phyloP scores from a whole-genome alignment of 352 stramenopile genomes.

The Blastocystis sp. region DNA sequence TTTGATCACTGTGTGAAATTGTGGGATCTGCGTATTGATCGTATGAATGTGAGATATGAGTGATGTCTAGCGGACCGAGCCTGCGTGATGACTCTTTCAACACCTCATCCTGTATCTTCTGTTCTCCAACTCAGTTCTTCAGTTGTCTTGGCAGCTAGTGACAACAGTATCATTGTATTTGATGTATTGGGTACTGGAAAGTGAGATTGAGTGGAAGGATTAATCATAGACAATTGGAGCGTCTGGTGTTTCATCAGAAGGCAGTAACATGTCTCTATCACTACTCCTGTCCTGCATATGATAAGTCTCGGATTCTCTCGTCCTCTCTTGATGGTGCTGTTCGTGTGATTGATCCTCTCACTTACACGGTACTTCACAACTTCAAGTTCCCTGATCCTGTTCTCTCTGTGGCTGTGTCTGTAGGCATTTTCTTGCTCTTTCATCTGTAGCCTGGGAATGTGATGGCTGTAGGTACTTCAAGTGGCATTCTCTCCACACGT shows the following conservation, averaged over 20 bases:
- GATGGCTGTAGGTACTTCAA: constrained; percentile 27
- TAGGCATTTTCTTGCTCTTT: not conserved
- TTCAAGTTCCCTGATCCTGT: constrained; percentile 62
- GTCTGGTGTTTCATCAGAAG: constrained; percentile 36
- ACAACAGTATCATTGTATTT: not conserved
- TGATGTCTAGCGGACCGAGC: not conserved
- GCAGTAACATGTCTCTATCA: constrained; percentile 1
- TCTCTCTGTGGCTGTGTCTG: constrained; percentile 38
- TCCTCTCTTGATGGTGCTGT: constrained; percentile 40
- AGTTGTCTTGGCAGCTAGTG: constrained; percentile 12
- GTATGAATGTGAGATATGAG: not conserved
- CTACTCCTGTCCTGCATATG: not conserved
- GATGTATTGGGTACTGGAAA: constrained; percentile 2
- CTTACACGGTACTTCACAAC: constrained; percentile 38
- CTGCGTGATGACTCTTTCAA: constrained; percentile 18
- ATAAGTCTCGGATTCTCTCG: not conserved
- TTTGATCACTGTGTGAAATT: constrained; percentile 60
- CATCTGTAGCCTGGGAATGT: constrained; percentile 28
- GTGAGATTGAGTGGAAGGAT: not conserved
- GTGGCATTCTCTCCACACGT: constrained; percentile 44
- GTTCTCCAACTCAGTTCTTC: constrained; percentile 13
- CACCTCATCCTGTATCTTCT: not conserved
- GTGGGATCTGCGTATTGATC: constrained; percentile 35
- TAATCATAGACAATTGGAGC: constrained; percentile 19
- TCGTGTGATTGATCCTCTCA: constrained; percentile 22